Evolutionary conservation across 2,329 filamentous ascomycete genomes (phyloP), one percentile per base, ranked within the genome.

Genomic region (Shiraia bambusicola): DNA sequence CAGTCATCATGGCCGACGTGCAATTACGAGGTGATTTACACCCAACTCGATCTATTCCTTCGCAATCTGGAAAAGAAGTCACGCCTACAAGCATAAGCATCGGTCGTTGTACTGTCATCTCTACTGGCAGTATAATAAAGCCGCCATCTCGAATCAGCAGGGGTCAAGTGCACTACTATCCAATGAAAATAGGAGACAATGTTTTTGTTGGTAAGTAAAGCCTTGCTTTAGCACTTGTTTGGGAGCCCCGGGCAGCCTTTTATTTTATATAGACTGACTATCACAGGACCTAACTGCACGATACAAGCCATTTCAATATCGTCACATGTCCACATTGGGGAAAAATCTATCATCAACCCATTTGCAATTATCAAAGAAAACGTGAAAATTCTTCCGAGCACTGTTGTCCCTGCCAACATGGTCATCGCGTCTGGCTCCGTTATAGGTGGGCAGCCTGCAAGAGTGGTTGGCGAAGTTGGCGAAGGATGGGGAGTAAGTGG

Each of bases 361-460:
- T 91, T 96, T 69, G 87, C 85, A 35, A 92, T 96, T 47, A 81
- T 97, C 63, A 96, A 95, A 69, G 93, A 97, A 67, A 94, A 89
- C 62, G 89, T 94, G 34, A 86, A 86, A 66, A 82, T 98, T 28
- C 72, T 97, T 53, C 89, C 95, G 46, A 86, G 86, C 22, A 82
- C 88, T 0, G 84, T 96, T 3, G 80, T 98, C 5, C 87, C 93
- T 2, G 77, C 86, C 0, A 86, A 89, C 47, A 95, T 94, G 84
- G 88, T 97, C 16, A 86, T 97, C 40, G 90, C 92, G 1, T 91
- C 89, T 63, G 95, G 93, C 66, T 91, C 85, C 40, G 81, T 97
- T 40, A 90, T 98, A n/a, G 92, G 85, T 29, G 59, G 64, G 5
- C 52, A 61, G 37, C 81, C 81, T 75, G 38, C 73, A 41, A 12